phyloP scores from a whole-genome alignment of 495 filamentous ascomycete species.

The Penicillium daleae region DNA sequence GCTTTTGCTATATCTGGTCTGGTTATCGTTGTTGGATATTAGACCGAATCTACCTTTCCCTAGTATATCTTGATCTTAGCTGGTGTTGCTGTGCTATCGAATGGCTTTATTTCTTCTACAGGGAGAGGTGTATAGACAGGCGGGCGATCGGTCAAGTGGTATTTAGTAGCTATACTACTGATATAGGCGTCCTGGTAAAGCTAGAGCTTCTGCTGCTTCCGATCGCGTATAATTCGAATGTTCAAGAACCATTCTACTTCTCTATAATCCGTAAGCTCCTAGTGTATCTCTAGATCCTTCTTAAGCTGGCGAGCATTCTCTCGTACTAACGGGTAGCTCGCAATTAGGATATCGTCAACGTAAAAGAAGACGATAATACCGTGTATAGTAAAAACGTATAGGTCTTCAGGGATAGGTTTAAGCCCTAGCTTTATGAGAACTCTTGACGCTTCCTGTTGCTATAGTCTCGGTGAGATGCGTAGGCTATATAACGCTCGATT shows the following conservation, averaged over 20 bases:
- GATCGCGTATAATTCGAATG: too few species aligned
- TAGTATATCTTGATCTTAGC: too few species aligned
- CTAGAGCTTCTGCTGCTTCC: too few species aligned
- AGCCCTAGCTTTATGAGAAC: neutral
- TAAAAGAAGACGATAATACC: too few species aligned
- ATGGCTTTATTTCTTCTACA: constrained; percentile 15
- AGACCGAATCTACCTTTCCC: constrained; percentile 23
- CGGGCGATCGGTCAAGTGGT: constrained; percentile 14
- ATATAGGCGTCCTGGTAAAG: too few species aligned
- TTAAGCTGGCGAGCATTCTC: too few species aligned
- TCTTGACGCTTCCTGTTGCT: neutral
- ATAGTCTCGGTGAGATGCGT: neutral
- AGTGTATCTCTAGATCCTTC: too few species aligned
- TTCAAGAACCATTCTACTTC: too few species aligned
- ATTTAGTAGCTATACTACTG: constrained; percentile 19
- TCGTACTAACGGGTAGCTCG: too few species aligned
- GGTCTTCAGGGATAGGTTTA: neutral
- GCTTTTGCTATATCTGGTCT: neutral
- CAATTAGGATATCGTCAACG: too few species aligned
- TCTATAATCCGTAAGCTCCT: too few species aligned
- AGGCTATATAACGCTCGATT: neutral
- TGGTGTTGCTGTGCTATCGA: neutral
- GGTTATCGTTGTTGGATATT: neutral
- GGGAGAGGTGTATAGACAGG: constrained; percentile 11
- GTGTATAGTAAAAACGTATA: neutral